Base-by-base conservation (phyloP, 306 rosid species). In the Glycyrrhiza uralensis region DNA sequence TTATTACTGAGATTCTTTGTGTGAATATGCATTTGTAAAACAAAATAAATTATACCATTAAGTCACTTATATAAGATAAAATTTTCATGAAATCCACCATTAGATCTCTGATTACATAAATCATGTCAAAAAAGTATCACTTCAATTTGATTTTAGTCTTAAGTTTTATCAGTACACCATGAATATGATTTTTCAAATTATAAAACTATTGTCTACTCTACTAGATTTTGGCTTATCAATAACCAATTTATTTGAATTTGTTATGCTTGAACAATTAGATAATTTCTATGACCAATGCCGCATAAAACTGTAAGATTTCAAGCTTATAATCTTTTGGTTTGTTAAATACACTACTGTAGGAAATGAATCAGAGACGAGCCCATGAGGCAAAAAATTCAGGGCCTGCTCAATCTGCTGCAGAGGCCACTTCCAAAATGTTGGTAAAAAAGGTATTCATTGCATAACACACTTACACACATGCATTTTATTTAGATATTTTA, bases 401-500 rank as follows among this genome's bases (percentile, higher is more conserved):
- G 77, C 89, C 94, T 75, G 96, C 93, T 68, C 88, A 88, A 80
- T 86, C 95, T 17, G 88, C 95, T 65, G 86, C 79, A 9, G 98
- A 86, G 78, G 91, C 92, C 14, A 68, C 90, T 29, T 80, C 84
- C 32, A 88, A 82, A 75, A 86, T 85, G 90, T 72, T 85, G 61
- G 80, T 63, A 68, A 81, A 79, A 49, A 90, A 88, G 93, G 96
- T 88, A 71, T 76, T 65, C 68, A 24, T 59, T 23, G 9, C 75
- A 60, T 3, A 47, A 52, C 7, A 33, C 3, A 19, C 6, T 28
- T 14, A 30, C 14, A 30, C 14, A 1, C 30, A 8, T 49, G 64
- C 66, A 50, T 66, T 22, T 42, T 36, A 47, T 30, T 58, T 63
- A 33, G 61, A 5, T 38, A 58, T 15, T 54, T 46, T 52, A n/a